phyloP scores from a whole-genome alignment of 805 yeast genomes.

The Saccharomycopsis capsularis region DNA sequence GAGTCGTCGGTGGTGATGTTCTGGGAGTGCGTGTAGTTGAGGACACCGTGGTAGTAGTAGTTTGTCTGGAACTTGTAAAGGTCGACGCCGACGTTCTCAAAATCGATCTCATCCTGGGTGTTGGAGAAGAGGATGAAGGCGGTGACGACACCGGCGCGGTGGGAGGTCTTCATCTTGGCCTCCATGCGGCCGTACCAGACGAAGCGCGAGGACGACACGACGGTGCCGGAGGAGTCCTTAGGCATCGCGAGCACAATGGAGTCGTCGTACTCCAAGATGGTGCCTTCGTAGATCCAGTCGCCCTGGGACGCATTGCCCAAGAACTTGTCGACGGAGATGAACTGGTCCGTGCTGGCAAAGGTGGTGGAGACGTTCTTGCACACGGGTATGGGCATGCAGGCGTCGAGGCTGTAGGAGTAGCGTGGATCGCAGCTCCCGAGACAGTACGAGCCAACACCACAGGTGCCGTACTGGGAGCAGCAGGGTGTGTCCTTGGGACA shows the following conservation, averaged over 20 bases:
- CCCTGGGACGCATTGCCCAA: constrained; percentile 63
- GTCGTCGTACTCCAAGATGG: constrained; percentile 46
- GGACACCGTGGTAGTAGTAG: constrained; percentile 68
- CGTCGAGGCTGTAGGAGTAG: constrained; percentile 51
- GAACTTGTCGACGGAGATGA: constrained; percentile 36
- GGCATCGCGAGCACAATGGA: constrained; percentile 73
- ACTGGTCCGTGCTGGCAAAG: constrained; percentile 33
- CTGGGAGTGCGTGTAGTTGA: constrained; percentile 56
- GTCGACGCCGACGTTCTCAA: constrained; percentile 76
- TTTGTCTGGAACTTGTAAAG: constrained; percentile 65
- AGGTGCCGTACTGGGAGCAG: constrained; percentile 72
- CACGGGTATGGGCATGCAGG: constrained; percentile 84
- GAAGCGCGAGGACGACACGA: constrained; percentile 68
- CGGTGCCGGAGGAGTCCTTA: constrained; percentile 65
- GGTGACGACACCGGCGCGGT: constrained; percentile 71
- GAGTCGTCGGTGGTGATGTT: constrained; percentile 38
- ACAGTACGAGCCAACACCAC: constrained; percentile 75
- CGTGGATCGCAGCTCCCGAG: constrained; percentile 84
- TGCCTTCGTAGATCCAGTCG: constrained; percentile 65
- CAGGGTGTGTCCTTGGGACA: constrained; percentile 85
- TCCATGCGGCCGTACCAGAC: constrained; percentile 85
- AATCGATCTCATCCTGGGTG: constrained; percentile 87
- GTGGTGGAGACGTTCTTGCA: constrained; percentile 45
- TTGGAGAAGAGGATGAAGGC: constrained; percentile 78
- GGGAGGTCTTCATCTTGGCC: constrained; percentile 66